Base-by-base conservation (phyloP, 257 asterid genomes). In the Paulownia fortunei region DNA sequence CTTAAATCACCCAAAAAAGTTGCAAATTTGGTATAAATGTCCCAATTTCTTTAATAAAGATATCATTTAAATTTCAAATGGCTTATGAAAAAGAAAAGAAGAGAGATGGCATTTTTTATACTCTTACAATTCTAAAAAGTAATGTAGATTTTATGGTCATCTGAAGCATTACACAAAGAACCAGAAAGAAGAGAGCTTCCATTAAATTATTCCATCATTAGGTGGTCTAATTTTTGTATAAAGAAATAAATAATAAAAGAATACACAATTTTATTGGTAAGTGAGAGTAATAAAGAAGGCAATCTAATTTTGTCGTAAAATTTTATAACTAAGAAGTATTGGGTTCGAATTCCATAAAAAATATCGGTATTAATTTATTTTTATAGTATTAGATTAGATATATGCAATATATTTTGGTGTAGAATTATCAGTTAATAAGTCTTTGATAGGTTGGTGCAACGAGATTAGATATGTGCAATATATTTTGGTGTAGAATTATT, bases 191-290 rank as follows among this genome's bases (percentile, higher is more conserved):
- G n/a, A 44, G 41, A 67, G 37, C 2, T 41, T 67, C 37, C 32
- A 42, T 44, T 6, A 24, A 1, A 5, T 19, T 39, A 67, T 67
- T 67, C 39, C 42, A 26, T 68, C 52, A 69, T 47, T 69, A 47
- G 74, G 74, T 47, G 27, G 27, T 47, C 42, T n/a, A n/a, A 26
- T 69, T 49, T n/a, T 51, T 70, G 30, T 19, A 30, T 52, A 37
- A 49, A n/a, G 15, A 51, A 49, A 18, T 32, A 8, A 41, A 16
- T 44, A 47, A 1, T 6, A 13, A 47, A 41, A 68, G 9, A 61
- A 30, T 6, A 13, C 6, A 19, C 13, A 6, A 13, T 11, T 67
- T 67, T 21, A 67, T 21, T 42, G 3, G 52, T 44, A 44, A 44
- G 11, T 44, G 52, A 13, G 16, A 44, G 52, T 44, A 11, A 44